Evolutionary conservation across 1,284 basidiomycete genomes (phyloP).

Genomic region (Naganishia cerealis): DNA sequence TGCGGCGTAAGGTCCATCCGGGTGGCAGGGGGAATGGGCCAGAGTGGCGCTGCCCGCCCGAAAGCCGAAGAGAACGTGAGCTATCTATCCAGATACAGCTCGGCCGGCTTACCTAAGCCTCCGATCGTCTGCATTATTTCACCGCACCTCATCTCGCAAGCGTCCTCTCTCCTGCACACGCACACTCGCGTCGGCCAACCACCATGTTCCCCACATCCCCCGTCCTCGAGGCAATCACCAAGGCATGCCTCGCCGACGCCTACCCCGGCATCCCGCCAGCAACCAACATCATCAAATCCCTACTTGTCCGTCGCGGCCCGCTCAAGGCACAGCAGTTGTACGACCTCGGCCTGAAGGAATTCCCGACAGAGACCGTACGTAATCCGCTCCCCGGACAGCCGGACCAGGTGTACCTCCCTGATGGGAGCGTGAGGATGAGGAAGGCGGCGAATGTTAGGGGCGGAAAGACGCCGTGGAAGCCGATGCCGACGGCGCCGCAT

Average conservation of each 20-base stretch:
- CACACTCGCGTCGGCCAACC: too few species aligned
- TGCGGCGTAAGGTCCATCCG: constrained; percentile 19
- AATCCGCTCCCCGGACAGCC: constrained; percentile 30
- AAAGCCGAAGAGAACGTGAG: too few species aligned
- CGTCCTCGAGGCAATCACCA: constrained; percentile 20
- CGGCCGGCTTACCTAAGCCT: too few species aligned
- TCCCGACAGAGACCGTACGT: constrained; percentile 21
- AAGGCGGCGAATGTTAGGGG: constrained; percentile 33
- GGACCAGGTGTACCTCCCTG: constrained; percentile 13
- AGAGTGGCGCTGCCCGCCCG: too few species aligned
- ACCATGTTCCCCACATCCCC: constrained; percentile 24
- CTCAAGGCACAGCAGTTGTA: constrained; percentile 31
- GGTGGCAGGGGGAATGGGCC: too few species aligned
- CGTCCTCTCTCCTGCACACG: not conserved
- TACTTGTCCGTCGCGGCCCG: constrained; percentile 24
- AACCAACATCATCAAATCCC: constrained; percentile 28
- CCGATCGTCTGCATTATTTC: too few species aligned
- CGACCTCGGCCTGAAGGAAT: constrained; percentile 22
- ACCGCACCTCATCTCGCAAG: not conserved
- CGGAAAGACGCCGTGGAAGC: constrained; percentile 27
- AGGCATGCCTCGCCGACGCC: constrained; percentile 16
- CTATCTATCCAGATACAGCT: too few species aligned
- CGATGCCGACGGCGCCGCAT: constrained; percentile 30
- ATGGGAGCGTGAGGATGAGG: constrained; percentile 30
- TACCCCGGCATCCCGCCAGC: constrained; percentile 25